These are phyloP conservation scores for Cryphonectria carpinicola DNA, from an alignment of 2,329 filamentous ascomycete genomes.

Conservation along the genomic window DNA sequence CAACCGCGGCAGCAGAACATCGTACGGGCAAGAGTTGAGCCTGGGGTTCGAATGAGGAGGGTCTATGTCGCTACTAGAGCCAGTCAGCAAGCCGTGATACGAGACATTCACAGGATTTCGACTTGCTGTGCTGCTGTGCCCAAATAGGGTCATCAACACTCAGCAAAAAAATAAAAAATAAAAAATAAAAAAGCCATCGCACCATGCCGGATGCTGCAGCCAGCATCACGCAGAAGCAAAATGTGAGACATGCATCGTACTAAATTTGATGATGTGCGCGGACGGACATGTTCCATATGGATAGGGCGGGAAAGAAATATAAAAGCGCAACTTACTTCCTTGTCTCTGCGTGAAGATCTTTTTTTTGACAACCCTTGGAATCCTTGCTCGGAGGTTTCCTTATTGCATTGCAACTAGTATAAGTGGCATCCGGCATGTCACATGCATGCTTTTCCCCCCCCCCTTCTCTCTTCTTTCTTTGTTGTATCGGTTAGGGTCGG, in stretches of 20 bases:
- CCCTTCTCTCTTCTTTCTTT: neutral
- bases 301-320: neutral
- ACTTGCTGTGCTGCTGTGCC: neutral
- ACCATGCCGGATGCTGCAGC: neutral
- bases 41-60: neutral
- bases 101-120: neutral
- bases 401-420: neutral
- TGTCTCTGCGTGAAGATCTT: neutral
- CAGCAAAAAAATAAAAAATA: neutral
- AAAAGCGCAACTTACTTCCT: neutral
- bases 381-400: neutral
- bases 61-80: neutral
- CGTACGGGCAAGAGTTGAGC: neutral
- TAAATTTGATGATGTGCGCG: neutral
- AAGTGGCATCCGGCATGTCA: neutral
- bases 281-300: conserved; percentile 1
- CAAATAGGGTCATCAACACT: neutral
- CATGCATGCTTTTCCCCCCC: neutral
- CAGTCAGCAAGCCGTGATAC: neutral
- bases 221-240: neutral
- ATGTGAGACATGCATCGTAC: conserved; percentile 4
- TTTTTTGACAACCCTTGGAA: neutral
- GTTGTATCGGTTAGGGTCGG: neutral
- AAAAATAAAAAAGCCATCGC: neutral
- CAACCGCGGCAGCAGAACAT: neutral